These are phyloP conservation scores for Xylaria scruposa DNA, from an alignment of 495 filamentous ascomycete genomes.

Conservation along the genomic window DNA sequence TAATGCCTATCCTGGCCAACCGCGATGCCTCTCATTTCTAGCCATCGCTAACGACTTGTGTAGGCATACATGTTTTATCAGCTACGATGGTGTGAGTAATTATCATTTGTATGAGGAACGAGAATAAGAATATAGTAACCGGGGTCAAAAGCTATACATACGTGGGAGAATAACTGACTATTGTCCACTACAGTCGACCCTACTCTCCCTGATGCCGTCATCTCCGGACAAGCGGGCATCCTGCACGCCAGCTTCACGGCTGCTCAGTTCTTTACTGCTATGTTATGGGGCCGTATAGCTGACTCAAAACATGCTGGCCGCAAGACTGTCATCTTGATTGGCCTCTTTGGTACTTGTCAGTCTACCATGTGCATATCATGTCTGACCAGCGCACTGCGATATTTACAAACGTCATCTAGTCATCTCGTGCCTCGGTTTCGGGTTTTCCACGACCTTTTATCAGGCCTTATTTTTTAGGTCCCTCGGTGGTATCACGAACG, in stretches of 20 bases:
- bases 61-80: slow-evolving; percentile 80
- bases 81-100: slow-evolving; percentile 62
- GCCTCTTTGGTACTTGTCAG: slow-evolving; percentile 68
- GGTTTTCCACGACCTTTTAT: slow-evolving; percentile 74
- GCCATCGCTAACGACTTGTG: slow-evolving; percentile 26
- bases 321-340: slow-evolving; percentile 79
- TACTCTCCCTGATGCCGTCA: slow-evolving; percentile 67
- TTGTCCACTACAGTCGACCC: slow-evolving; percentile 50
- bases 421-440: slow-evolving; percentile 78
- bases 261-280: slow-evolving; percentile 84
- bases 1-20: slow-evolving; percentile 23
- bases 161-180: neutral
- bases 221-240: slow-evolving; percentile 79
- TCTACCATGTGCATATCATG: neutral
- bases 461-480: slow-evolving; percentile 76
- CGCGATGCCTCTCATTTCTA: neutral
- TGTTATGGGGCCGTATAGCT: slow-evolving; percentile 79
- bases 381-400: neutral
- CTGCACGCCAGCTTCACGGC: slow-evolving; percentile 81
- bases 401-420: slow-evolving; percentile 41
- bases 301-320: slow-evolving; percentile 74
- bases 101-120: neutral
- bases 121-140: neutral
- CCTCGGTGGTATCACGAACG: slow-evolving; percentile 79
- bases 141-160: neutral